Evolutionary conservation across 345 rosid genomes (phyloP).

Genomic region (Eutrema japonicum): DNA sequence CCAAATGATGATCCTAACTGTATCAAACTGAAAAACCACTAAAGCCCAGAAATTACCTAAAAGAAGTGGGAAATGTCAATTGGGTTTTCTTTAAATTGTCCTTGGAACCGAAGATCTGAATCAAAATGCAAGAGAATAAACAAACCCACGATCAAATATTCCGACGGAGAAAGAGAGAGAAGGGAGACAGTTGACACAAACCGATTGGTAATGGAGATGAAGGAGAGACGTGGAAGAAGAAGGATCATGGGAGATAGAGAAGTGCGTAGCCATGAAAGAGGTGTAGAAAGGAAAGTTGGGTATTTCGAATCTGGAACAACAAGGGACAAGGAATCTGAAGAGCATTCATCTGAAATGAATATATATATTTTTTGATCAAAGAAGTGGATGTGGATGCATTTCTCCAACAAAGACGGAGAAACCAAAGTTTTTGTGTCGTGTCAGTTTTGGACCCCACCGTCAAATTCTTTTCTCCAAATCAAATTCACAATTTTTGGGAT

Average conservation of each 20-base stretch:
- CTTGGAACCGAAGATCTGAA: constrained; percentile 35
- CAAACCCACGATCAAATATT: not conserved
- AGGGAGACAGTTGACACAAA: constrained; percentile 21
- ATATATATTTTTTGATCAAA: not conserved
- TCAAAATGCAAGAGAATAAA: constrained; percentile 13
- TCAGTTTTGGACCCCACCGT: constrained; percentile 38
- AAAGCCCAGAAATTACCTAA: constrained; percentile 34
- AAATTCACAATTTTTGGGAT: not conserved
- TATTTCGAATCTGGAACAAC: constrained; percentile 33
- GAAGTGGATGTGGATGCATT: constrained; percentile 41
- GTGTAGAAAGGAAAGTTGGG: constrained; percentile 33
- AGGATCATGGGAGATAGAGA: constrained; percentile 33
- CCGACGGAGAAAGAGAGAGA: not conserved
- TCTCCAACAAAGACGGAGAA: constrained; percentile 73
- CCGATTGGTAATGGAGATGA: constrained; percentile 30
- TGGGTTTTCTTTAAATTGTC: constrained; percentile 31
- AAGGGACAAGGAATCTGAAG: constrained; percentile 36
- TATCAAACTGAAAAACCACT: constrained; percentile 9
- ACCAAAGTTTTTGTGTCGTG: constrained; percentile 48
- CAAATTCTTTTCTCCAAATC: not conserved
- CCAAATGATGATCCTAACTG: not conserved
- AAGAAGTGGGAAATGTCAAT: constrained; percentile 31
- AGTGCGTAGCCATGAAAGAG: constrained; percentile 40
- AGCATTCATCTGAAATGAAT: constrained; percentile 5
- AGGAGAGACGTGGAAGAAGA: constrained; percentile 34